Evolutionary conservation across 495 filamentous ascomycete genomes (phyloP).

Genomic region (Tuber brumale): DNA sequence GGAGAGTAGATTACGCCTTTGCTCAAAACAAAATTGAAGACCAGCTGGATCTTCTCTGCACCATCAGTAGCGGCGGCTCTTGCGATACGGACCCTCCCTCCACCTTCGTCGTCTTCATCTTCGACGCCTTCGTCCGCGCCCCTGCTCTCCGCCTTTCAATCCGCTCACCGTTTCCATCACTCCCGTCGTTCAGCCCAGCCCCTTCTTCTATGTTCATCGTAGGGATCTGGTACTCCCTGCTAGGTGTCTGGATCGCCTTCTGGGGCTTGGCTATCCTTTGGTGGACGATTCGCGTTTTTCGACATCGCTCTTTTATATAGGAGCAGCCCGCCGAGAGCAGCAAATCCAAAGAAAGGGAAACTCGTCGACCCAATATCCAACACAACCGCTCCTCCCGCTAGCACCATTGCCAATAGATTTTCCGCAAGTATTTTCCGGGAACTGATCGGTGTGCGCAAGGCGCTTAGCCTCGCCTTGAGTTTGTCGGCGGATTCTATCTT

Average conservation of each 20-base stretch:
- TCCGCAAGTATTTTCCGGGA: neutral
- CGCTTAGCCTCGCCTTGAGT: neutral
- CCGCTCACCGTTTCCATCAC: neutral
- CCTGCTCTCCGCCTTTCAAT: neutral
- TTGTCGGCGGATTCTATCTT: neutral
- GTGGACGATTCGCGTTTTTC: neutral
- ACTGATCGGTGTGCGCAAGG: neutral
- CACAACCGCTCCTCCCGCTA: neutral
- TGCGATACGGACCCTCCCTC: neutral
- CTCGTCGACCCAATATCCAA: neutral
- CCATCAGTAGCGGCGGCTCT: neutral
- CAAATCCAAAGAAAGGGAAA: neutral
- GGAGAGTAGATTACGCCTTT: neutral
- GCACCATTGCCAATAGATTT: neutral
- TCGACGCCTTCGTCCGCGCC: neutral
- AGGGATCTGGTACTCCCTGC: neutral
- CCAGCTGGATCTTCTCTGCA: neutral
- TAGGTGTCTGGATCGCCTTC: neutral
- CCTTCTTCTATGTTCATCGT: neutral
- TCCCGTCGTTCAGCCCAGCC: neutral
- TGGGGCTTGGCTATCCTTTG: too few relatives aligned
- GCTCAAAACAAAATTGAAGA: neutral
- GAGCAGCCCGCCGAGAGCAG: neutral
- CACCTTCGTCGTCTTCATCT: neutral
- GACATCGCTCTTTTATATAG: neutral